Base-by-base conservation (phyloP, 305 asterid species). In the Fraxinus platypoda region DNA sequence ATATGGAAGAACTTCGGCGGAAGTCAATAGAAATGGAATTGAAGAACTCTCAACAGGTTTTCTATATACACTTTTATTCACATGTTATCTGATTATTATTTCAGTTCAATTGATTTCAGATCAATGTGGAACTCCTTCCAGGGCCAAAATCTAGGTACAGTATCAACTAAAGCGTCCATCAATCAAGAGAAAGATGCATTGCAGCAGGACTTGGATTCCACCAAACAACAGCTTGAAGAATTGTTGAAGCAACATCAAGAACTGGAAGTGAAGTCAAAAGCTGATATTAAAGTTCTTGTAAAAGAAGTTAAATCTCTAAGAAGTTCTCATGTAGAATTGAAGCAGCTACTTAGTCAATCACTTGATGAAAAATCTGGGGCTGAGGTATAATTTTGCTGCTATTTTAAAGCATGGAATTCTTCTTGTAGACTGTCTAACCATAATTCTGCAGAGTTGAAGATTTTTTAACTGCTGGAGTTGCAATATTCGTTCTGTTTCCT, bases 1-100 rank as follows among this genome's bases (percentile, higher is more conserved):
- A 97, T 85, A 92, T 97, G 99, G 98, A 95, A 88, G 99, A 93
- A 88, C 94, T 97, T 77, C 87, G 95, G 86, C 91, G 86, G 83
- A 90, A 87, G 84, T 88, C 98, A 78, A 80, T 93, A 90, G 98
- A 97, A 89, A 88, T 95, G 95, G 98, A 95, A 86, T 75, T 91
- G 87, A 93, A 93, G 90, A 93, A 90, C 73, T 84, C 94, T 80
- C 92, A 83, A 66, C 91, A 92, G 97, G 98, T 94, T 81, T 38
- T 43, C 17, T 46, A 17, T 78, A 41, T 85, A 26, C 80, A 34
- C 81, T 66, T 71, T 33, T 71, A 30, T 76, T 81, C 70, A 70
- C 23, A 33, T 35, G 23, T 71, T 71, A 15, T 33, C 41, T 31
- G 34, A 8, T 71, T 72, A 64, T 46, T 76, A 71, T 80, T 13